Conservation (phyloP, 768 basidiomycete species). For the Phaffia australis region DNA sequence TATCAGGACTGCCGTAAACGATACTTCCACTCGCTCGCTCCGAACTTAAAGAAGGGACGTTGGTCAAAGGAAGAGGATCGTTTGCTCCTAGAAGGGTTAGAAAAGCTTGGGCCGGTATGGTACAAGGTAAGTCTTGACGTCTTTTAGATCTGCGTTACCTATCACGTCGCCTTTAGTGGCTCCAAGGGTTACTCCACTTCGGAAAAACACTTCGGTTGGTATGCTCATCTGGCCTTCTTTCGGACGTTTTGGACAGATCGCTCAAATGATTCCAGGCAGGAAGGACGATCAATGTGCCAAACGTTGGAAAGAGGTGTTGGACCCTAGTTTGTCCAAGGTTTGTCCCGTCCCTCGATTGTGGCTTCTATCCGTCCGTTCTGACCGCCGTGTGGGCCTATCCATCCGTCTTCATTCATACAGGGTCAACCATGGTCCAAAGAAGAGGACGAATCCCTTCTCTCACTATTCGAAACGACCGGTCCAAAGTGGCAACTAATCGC, state of each 20-base stretch:
- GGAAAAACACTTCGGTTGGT: too few species aligned
- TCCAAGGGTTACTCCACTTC: too few species aligned
- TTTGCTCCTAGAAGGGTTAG: constrained; percentile 19
- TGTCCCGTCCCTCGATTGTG: background rate
- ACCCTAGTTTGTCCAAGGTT: constrained; percentile 24
- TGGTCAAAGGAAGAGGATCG: constrained; percentile 27
- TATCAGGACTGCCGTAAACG: constrained; percentile 25
- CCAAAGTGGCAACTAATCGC: constrained; percentile 26
- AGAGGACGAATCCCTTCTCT: constrained; percentile 20
- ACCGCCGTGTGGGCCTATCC: background rate
- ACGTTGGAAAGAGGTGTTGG: constrained; percentile 25
- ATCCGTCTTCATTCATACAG: background rate
- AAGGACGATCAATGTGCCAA: constrained; percentile 27
- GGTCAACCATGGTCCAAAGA: constrained; percentile 18
- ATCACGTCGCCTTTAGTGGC: background rate
- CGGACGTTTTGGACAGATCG: constrained; percentile 12
- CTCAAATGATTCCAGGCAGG: constrained; percentile 25
- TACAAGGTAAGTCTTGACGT: constrained; percentile 17
- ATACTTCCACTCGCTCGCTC: constrained; percentile 27
- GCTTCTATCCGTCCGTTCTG: background rate
- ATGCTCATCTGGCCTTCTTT: background rate
- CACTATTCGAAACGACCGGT: constrained; percentile 17
- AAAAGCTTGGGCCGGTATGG: constrained; percentile 25
- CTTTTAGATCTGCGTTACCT: background rate
- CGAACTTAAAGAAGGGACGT: constrained; percentile 25